Evolutionary conservation across 345 rosid species (phyloP).

Genomic region (Passiflora organensis): DNA sequence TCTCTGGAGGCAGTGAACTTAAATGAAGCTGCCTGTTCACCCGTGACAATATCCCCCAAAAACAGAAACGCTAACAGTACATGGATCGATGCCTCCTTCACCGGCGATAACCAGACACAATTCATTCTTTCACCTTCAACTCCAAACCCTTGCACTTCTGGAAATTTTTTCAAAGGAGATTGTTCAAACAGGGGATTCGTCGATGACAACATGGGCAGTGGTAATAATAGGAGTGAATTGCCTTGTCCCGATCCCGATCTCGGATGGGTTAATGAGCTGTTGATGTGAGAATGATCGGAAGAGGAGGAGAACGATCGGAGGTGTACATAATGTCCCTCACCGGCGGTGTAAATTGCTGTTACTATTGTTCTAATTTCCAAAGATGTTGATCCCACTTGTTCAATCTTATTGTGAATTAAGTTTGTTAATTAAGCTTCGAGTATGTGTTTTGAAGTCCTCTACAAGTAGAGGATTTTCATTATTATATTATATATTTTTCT

Average conservation of each 20-base stretch:
- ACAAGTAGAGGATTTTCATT: too few species aligned
- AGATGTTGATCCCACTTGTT: too few species aligned
- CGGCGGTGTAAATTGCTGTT: constrained; percentile 13
- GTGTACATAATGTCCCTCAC: constrained; percentile 11
- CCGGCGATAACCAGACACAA: constrained; percentile 37
- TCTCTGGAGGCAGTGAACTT: constrained; percentile 53
- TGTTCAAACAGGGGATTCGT: too few species aligned
- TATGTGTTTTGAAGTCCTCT: too few species aligned
- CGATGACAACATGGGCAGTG: too few species aligned
- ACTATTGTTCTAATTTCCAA: too few species aligned
- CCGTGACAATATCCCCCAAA: too few species aligned
- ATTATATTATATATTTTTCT: too few species aligned
- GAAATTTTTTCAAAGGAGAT: too few species aligned
- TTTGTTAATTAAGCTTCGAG: too few species aligned
- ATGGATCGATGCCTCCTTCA: constrained; percentile 39
- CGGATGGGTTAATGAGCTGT: constrained; percentile 89
- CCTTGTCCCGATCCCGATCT: constrained; percentile 57
- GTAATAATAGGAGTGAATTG: not conserved
- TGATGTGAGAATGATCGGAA: constrained; percentile 38
- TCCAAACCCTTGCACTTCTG: too few species aligned
- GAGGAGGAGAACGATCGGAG: constrained; percentile 11
- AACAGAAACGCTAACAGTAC: constrained; percentile 19
- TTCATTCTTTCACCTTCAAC: constrained; percentile 57
- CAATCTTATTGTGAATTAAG: too few species aligned
- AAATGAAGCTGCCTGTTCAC: constrained; percentile 29